Evolutionary conservation across 2,329 filamentous ascomycete genomes (phyloP).

Genomic region (Aaosphaeria pasadenensis): DNA sequence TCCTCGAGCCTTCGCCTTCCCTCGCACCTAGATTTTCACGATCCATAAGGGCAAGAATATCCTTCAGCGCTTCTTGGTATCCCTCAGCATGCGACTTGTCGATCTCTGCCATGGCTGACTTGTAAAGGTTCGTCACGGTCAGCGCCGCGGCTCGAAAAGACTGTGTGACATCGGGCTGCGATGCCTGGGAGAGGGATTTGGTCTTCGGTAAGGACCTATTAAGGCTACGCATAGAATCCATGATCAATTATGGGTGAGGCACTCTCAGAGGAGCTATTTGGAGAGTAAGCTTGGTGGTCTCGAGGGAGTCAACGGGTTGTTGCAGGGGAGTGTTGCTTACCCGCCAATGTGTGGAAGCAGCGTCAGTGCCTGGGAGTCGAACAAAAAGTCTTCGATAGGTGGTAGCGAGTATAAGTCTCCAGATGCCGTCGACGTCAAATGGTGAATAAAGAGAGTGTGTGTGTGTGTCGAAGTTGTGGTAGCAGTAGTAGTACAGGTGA

Average conservation of each 20-base stretch:
- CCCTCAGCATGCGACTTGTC: slow-evolving; percentile 73
- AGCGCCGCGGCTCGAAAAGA: slow-evolving; percentile 90
- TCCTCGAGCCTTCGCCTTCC: slow-evolving; percentile 72
- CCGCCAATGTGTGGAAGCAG: background rate
- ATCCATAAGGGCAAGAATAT: slow-evolving; percentile 82
- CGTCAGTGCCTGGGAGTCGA: background rate
- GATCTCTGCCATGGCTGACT: slow-evolving; percentile 78
- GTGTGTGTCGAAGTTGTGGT: no score
- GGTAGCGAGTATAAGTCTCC: no score
- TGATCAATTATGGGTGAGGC: slow-evolving; percentile 4
- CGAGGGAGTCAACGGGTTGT: background rate
- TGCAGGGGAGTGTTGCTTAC: background rate
- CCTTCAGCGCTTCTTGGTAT: slow-evolving; percentile 91
- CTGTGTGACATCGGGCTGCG: slow-evolving; percentile 62
- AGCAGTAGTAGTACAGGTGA: no score
- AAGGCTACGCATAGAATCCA: slow-evolving; percentile 42
- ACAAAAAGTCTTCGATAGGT: background rate
- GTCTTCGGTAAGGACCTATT: slow-evolving; percentile 39
- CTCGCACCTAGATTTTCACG: slow-evolving; percentile 73
- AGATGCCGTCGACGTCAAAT: no score
- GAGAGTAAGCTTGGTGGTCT: background rate
- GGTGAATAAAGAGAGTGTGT: no score
- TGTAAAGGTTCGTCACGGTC: slow-evolving; percentile 95
- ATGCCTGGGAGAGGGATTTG: slow-evolving; percentile 20
- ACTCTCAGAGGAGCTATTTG: background rate